A percentile compares a stretch with the other conserved stretches of the same genome.
Evolutionary conservation across 169 alveolate genomes (phyloP).

Genomic region (Cystoisospora suis): DNA sequence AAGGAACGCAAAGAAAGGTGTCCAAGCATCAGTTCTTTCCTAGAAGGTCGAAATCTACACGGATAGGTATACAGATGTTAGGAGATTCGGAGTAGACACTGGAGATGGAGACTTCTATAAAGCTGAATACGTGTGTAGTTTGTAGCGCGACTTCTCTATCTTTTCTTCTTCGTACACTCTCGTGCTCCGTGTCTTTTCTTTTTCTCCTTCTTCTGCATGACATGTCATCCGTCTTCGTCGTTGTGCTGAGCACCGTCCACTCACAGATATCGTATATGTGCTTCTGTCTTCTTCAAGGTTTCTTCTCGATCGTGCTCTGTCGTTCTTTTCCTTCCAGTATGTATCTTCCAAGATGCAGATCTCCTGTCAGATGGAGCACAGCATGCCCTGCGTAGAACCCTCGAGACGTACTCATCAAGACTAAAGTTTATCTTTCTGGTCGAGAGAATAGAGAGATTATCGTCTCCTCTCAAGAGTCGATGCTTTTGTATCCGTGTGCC

Average conservation of each 20-base stretch:
- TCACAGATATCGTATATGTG: not conserved
- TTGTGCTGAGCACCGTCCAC: not conserved
- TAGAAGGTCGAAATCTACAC: too few species aligned
- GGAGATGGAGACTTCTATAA: not conserved
- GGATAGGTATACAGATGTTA: not conserved
- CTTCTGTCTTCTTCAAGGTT: not conserved
- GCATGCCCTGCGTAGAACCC: slow-evolving; percentile 40
- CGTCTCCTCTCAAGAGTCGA: slow-evolving; percentile 71
- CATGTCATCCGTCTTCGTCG: not conserved
- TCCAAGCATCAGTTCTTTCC: not conserved
- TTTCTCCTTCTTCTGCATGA: not conserved
- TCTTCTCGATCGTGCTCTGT: not conserved
- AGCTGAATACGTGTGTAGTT: not conserved
- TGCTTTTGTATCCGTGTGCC: slow-evolving; percentile 94
- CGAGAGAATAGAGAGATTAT: not conserved
- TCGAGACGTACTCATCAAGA: not conserved
- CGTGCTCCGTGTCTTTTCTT: not conserved
- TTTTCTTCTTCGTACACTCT: not conserved
- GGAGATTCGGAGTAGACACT: not conserved
- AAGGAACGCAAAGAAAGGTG: not conserved
- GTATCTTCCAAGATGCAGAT: slow-evolving; percentile 40
- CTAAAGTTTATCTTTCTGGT: slow-evolving; percentile 30
- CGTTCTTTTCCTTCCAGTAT: not conserved
- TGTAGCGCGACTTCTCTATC: not conserved
- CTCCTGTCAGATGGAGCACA: slow-evolving; percentile 27